phyloP scores from a whole-genome alignment of 2,329 filamentous ascomycete species.

The Penicillium sp. region DNA sequence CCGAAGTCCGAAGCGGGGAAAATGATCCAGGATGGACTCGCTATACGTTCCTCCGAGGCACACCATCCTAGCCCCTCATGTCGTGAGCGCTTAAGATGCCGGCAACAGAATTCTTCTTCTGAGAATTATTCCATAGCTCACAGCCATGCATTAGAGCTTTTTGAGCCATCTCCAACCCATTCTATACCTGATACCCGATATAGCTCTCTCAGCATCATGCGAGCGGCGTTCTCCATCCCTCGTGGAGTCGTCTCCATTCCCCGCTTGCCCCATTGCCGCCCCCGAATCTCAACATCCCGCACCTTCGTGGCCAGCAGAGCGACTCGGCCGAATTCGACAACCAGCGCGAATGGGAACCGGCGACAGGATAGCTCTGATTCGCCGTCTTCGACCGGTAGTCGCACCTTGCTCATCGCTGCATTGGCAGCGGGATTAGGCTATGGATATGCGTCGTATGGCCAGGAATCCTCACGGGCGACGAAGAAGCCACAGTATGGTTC shows the following conservation, averaged over 20 bases:
- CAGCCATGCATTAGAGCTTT: constrained; percentile 3
- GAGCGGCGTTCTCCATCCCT: constrained; percentile 24
- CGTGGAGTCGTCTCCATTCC: constrained; percentile 36
- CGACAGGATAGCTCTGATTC: constrained; percentile 20
- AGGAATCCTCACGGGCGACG: constrained; percentile 20
- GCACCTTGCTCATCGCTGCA: constrained; percentile 53
- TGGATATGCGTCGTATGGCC: constrained; percentile 51
- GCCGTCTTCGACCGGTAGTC: constrained; percentile 47
- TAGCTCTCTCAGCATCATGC: constrained; percentile 24
- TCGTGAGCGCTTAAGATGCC: not conserved
- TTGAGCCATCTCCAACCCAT: not conserved
- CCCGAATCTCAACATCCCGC: constrained; percentile 20
- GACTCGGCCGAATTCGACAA: constrained; percentile 21
- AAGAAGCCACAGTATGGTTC: constrained; percentile 44
- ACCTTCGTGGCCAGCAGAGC: constrained; percentile 10
- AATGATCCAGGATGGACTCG: not conserved
- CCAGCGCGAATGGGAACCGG: constrained; percentile 23
- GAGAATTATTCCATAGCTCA: not conserved
- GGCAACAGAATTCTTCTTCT: not conserved
- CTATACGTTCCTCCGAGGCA: constrained; percentile 11
- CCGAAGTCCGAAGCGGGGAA: constrained; percentile 25
- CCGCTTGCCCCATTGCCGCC: constrained; percentile 29
- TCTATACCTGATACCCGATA: not conserved
- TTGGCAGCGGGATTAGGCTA: constrained; percentile 59
- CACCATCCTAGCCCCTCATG: constrained; percentile 12